Percentiles rank a stretch among this genome's conserved stretches.
Conservation (phyloP, 225 moss, liverwort and hornwort genomes). For the Anthoceros angustus region DNA sequence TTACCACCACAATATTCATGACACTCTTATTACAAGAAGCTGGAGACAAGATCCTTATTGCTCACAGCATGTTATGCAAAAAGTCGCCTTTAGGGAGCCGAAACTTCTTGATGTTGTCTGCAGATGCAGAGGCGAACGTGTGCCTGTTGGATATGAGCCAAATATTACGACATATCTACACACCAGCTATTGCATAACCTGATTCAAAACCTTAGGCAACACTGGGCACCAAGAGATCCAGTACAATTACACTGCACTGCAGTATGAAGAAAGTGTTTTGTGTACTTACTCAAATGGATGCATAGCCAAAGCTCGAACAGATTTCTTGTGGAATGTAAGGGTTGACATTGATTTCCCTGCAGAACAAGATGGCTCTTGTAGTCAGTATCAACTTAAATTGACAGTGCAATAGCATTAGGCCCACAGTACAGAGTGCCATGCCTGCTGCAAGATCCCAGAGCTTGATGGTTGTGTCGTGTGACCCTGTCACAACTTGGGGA, state of each 20-base stretch:
- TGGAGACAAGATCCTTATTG: neutral
- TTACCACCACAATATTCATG: neutral
- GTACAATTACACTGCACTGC: no score
- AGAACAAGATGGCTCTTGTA: slow-evolving; percentile 10
- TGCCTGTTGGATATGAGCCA: slow-evolving; percentile 32
- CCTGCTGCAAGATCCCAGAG: slow-evolving; percentile 99
- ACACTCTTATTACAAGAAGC: neutral
- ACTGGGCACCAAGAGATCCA: no score
- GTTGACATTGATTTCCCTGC: slow-evolving; percentile 94
- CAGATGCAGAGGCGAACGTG: slow-evolving; percentile 96
- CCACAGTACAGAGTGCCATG: no score
- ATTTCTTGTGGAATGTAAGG: slow-evolving; percentile 94
- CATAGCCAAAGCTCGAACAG: slow-evolving; percentile 91
- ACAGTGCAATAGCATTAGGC: no score
- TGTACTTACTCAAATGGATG: slow-evolving; percentile 99
- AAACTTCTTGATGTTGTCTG: slow-evolving; percentile 98
- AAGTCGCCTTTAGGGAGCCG: slow-evolving; percentile 84
- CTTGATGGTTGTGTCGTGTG: slow-evolving; percentile 96
- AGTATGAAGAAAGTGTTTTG: no score
- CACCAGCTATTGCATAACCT: neutral
- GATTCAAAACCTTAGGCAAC: no score
- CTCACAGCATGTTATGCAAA: slow-evolving; percentile 98
- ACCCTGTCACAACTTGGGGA: slow-evolving; percentile 96
- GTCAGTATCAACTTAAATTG: no score
- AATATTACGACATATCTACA: no score